Evolutionary conservation across 1,284 basidiomycete genomes (phyloP).

Genomic region (Phlebopus sp.): DNA sequence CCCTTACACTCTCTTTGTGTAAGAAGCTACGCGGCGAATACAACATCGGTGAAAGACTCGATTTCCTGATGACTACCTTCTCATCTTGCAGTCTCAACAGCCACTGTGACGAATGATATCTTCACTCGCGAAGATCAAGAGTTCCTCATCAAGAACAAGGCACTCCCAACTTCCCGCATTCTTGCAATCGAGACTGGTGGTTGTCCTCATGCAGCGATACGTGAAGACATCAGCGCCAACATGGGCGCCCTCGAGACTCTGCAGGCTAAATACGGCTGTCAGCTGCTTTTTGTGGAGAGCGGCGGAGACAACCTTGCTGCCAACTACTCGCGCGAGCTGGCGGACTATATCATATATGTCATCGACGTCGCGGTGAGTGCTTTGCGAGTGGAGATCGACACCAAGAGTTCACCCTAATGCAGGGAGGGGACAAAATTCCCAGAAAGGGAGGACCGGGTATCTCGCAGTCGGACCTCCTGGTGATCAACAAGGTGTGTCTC

Average conservation of each 20-base stretch:
- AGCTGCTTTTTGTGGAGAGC: constrained; percentile 89
- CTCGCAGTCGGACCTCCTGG: constrained; percentile 90
- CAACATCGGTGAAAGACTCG: constrained; percentile 73
- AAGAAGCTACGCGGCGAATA: constrained; percentile 76
- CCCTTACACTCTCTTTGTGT: constrained; percentile 91
- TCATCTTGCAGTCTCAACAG: constrained; percentile 41
- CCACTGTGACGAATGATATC: constrained; percentile 95
- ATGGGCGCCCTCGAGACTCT: constrained; percentile 92
- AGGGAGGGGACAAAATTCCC: constrained; percentile 98
- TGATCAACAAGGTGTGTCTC: constrained; percentile 84
- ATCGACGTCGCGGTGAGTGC: constrained; percentile 73
- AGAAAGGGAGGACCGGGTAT: constrained; percentile 97
- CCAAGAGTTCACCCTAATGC: constrained; percentile 10
- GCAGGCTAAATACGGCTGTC: constrained; percentile 86
- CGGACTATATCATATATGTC: constrained; percentile 97
- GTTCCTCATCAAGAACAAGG: constrained; percentile 91
- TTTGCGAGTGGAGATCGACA: constrained; percentile 8
- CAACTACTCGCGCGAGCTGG: constrained; percentile 93
- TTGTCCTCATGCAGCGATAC: constrained; percentile 93
- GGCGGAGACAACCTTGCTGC: constrained; percentile 97
- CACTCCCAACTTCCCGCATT: constrained; percentile 83
- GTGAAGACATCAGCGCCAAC: constrained; percentile 97
- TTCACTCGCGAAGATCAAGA: constrained; percentile 98
- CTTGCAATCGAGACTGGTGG: constrained; percentile 97
- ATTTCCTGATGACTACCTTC: constrained; percentile 6